Percentiles rank a stretch among this genome's conserved stretches.
Conservation (phyloP, 176 grass and related monocot genomes). For the Coix lacrymajobi region DNA sequence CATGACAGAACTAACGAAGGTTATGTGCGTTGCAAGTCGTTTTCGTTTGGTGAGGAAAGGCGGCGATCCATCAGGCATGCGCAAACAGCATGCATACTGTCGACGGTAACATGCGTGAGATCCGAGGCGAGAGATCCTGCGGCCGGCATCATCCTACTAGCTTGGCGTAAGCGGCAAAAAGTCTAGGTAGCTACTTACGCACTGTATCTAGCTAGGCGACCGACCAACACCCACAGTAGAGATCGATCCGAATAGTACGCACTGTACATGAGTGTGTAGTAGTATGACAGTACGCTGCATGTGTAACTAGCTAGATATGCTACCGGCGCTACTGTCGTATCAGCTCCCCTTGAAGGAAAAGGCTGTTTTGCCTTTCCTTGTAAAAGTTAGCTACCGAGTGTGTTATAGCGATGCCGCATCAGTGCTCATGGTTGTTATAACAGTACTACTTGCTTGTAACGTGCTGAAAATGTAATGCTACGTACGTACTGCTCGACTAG, state of each 20-base stretch:
- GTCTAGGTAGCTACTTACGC: conserved; percentile 18
- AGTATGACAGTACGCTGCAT: conserved; percentile 10
- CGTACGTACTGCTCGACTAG: neutral
- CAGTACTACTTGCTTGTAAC: neutral
- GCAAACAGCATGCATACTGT: neutral
- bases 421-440: neutral
- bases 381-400: neutral
- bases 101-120: neutral
- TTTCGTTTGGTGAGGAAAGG: conserved; percentile 41
- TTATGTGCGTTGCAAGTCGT: neutral
- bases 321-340: neutral
- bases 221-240: too few species aligned
- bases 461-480: neutral
- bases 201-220: neutral
- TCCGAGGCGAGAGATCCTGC: neutral
- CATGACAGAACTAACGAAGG: neutral
- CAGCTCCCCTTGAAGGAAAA: conserved; percentile 21
- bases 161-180: conserved; percentile 67
- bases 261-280: neutral
- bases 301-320: neutral
- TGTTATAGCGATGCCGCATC: neutral
- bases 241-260: too few species aligned
- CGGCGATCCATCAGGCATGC: neutral
- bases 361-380: neutral
- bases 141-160: neutral